These are phyloP conservation scores for Fusarium sp. DNA, from an alignment of 2,329 filamentous ascomycete species.

Conservation along the genomic window DNA sequence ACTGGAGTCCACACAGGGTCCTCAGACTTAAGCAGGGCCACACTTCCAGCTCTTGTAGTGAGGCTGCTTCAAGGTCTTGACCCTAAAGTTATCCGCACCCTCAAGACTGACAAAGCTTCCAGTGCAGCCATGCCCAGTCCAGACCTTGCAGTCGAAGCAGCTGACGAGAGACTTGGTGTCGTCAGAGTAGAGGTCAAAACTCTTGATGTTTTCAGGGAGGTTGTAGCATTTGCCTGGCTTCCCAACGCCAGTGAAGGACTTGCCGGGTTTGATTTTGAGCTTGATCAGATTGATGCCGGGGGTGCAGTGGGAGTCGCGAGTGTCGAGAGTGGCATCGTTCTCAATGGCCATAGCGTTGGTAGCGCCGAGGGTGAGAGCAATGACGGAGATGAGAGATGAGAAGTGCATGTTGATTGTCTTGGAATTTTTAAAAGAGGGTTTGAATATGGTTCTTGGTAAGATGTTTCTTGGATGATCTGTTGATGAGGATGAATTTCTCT, in stretches of 20 bases:
- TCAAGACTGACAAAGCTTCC: neutral
- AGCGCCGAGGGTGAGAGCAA: neutral
- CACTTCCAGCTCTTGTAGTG: slow-evolving; percentile 8
- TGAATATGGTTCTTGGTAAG: neutral
- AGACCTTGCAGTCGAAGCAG: slow-evolving; percentile 15
- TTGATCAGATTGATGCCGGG: neutral
- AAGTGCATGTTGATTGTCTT: neutral
- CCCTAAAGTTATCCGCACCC: neutral
- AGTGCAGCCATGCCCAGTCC: neutral
- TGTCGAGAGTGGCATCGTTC: neutral
- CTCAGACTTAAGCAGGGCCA: neutral
- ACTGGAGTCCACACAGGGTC: no score
- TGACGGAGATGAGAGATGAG: neutral
- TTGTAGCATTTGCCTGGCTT: neutral
- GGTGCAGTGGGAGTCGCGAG: neutral
- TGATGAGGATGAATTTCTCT: neutral
- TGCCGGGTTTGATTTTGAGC: neutral
- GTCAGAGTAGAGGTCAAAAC: neutral
- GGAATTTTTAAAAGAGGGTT: neutral
- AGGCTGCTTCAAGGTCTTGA: neutral
- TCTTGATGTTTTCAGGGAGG: slow-evolving; percentile 3
- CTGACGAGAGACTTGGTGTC: neutral
- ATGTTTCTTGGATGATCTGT: neutral
- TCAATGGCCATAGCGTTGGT: neutral
- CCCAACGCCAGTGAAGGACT: neutral